Conservation (phyloP, 768 basidiomycete species). For the Phaffia tasmanica region DNA sequence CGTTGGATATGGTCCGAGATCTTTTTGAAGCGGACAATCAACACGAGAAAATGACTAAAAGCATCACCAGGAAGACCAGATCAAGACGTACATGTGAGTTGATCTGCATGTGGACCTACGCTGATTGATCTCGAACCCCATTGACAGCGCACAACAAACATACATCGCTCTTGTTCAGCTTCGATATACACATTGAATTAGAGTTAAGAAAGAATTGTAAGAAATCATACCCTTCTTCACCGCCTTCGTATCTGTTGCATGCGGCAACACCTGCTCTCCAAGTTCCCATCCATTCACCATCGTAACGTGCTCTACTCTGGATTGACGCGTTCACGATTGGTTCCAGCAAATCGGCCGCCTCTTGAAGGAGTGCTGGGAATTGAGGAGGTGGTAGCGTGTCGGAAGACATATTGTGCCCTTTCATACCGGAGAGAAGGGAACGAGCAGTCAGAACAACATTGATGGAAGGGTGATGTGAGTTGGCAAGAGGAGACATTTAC, state of each 20-base stretch:
- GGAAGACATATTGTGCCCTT: constrained; percentile 16
- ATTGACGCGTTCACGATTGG: constrained; percentile 33
- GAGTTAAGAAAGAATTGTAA: too few species aligned
- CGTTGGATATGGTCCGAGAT: constrained; percentile 38
- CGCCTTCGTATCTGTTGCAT: constrained; percentile 37
- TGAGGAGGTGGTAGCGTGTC: constrained; percentile 16
- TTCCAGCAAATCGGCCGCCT: constrained; percentile 34
- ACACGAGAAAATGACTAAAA: not conserved
- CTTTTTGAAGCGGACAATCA: constrained; percentile 20
- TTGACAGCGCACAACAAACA: too few species aligned
- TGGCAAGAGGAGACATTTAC: not conserved
- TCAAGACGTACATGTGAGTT: constrained; percentile 33
- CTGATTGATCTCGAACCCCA: constrained; percentile 15
- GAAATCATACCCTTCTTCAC: constrained; percentile 29
- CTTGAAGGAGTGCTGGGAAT: constrained; percentile 31
- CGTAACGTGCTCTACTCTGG: constrained; percentile 26
- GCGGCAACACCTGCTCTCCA: constrained; percentile 37
- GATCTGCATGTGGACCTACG: constrained; percentile 39
- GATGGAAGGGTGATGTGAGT: not conserved
- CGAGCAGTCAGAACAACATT: not conserved
- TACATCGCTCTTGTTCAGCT: too few species aligned
- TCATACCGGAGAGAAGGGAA: not conserved
- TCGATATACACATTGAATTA: too few species aligned
- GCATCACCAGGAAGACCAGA: not conserved
- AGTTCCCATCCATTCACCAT: constrained; percentile 33